Evolutionary conservation across 1,284 basidiomycete genomes (phyloP).

Genomic region (Tilletia horrida): DNA sequence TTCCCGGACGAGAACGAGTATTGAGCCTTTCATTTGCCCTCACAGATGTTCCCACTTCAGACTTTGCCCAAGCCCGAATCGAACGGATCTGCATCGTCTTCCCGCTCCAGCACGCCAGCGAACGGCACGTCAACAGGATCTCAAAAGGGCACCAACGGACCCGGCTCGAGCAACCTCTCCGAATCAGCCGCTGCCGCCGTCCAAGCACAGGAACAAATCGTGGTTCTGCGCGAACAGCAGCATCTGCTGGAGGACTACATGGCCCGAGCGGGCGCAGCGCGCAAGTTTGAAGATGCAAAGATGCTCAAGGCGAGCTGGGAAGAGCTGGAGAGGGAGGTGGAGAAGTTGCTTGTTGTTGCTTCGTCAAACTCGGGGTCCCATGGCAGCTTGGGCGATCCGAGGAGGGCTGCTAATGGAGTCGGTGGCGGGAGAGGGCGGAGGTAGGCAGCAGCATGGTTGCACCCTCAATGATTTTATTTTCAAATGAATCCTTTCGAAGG

Average conservation of each 20-base stretch:
- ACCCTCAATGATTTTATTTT: too few relatives aligned
- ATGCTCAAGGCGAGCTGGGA: conserved; percentile 41
- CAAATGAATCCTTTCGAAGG: too few relatives aligned
- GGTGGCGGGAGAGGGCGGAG: not conserved
- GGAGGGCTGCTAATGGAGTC: conserved; percentile 26
- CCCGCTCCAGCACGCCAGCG: not conserved
- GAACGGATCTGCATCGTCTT: conserved; percentile 20
- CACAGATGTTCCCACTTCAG: conserved; percentile 56
- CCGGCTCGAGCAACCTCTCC: not conserved
- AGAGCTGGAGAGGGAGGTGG: conserved; percentile 45
- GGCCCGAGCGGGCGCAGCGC: conserved; percentile 36
- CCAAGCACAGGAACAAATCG: conserved; percentile 34
- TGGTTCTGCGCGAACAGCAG: conserved; percentile 47
- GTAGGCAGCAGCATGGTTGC: too few relatives aligned
- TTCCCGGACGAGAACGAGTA: not conserved
- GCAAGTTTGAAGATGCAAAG: conserved; percentile 48
- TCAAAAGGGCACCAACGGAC: conserved; percentile 16
- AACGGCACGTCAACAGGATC: not conserved
- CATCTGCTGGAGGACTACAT: conserved; percentile 39
- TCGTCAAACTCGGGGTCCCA: too few relatives aligned
- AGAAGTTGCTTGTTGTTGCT: not conserved
- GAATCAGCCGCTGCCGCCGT: conserved; percentile 20
- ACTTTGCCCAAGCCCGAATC: conserved; percentile 64
- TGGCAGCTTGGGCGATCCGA: conserved; percentile 1
- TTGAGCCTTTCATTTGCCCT: conserved; percentile 65